Percentiles rank a stretch among this genome's conserved stretches.
phyloP scores from a whole-genome alignment of 768 basidiomycete species.

The Russula olivacea region DNA sequence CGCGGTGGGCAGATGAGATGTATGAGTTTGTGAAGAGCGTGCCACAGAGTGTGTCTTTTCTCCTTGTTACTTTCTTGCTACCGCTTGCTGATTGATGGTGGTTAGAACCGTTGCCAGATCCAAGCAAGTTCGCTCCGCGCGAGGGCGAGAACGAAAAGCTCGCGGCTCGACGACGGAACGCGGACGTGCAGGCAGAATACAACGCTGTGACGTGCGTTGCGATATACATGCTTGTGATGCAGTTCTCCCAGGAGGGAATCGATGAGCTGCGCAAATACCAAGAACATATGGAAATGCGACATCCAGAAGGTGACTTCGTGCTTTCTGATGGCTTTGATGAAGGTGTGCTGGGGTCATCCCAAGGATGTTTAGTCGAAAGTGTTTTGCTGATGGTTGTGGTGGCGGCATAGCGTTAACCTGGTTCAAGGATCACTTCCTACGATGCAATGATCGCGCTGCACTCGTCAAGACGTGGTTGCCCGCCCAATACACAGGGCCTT shows the following conservation, averaged over 20 bases:
- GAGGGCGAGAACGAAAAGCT: conserved; percentile 69
- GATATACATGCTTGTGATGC: conserved; percentile 86
- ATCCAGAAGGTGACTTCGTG: conserved; percentile 67
- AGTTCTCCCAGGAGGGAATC: conserved; percentile 90
- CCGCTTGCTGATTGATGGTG: conserved; percentile 11
- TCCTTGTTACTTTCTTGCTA: background rate
- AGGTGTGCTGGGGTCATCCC: conserved; percentile 39
- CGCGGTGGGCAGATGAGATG: conserved; percentile 93
- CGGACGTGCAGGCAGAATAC: conserved; percentile 74
- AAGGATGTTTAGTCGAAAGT: background rate
- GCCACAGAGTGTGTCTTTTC: conserved; percentile 61
- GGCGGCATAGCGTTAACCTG: conserved; percentile 59
- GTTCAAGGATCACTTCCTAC: conserved; percentile 92
- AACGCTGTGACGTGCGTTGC: conserved; percentile 83
- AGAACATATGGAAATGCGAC: conserved; percentile 75
- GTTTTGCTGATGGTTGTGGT: conserved; percentile 5
- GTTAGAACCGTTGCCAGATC: conserved; percentile 75
- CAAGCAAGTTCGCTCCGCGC: conserved; percentile 62
- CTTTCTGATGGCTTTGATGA: conserved; percentile 78
- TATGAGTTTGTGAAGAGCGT: conserved; percentile 81
- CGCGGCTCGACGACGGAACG: conserved; percentile 61
- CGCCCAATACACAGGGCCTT: conserved; percentile 73
- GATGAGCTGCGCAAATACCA: conserved; percentile 72
- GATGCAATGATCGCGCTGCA: conserved; percentile 88
- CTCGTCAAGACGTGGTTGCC: conserved; percentile 85